Percentiles rank a stretch among this genome's conserved stretches.
phyloP scores from a whole-genome alignment of 2,329 filamentous ascomycete species.

The Cordyceps pruinosa region DNA sequence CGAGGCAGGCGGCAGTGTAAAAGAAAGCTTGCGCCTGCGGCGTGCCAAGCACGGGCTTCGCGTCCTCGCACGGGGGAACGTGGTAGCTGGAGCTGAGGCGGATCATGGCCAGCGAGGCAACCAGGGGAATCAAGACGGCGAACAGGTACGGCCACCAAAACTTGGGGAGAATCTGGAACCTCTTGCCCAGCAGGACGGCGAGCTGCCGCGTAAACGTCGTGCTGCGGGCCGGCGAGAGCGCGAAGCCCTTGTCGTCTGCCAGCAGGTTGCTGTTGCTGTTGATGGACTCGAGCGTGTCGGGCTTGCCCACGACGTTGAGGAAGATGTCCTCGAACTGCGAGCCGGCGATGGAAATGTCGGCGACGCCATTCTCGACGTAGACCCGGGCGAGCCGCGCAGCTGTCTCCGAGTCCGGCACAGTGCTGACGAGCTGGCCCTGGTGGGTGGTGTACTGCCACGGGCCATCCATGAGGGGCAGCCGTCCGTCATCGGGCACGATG shows the following conservation, averaged over 20 bases:
- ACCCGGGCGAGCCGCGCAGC: slow-evolving; percentile 25
- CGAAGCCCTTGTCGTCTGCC: slow-evolving; percentile 5
- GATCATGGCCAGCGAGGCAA: neutral
- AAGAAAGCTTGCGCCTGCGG: neutral
- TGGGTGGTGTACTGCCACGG: neutral
- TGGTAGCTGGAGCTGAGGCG: neutral
- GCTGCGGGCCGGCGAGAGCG: neutral
- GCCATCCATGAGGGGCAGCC: neutral
- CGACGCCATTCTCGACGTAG: slow-evolving; percentile 44
- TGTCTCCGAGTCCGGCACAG: slow-evolving; percentile 32
- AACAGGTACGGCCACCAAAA: slow-evolving; percentile 69
- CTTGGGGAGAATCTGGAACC: slow-evolving; percentile 62
- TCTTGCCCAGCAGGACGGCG: slow-evolving; percentile 65
- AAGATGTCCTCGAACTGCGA: slow-evolving; percentile 30
- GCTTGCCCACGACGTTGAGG: slow-evolving; percentile 21
- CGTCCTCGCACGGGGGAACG: neutral
- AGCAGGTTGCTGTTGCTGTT: neutral
- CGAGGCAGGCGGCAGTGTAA: neutral
- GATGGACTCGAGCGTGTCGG: slow-evolving; percentile 8
- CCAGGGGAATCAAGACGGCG: slow-evolving; percentile 46
- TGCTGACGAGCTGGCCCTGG: slow-evolving; percentile 49
- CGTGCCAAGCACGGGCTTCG: neutral
- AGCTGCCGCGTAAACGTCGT: slow-evolving; percentile 42
- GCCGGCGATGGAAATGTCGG: slow-evolving; percentile 23
- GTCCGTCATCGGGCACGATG: slow-evolving; percentile 23